Evolutionary conservation across 768 basidiomycete genomes (phyloP).

Genomic region (Lactarius pseudohatsudake): DNA sequence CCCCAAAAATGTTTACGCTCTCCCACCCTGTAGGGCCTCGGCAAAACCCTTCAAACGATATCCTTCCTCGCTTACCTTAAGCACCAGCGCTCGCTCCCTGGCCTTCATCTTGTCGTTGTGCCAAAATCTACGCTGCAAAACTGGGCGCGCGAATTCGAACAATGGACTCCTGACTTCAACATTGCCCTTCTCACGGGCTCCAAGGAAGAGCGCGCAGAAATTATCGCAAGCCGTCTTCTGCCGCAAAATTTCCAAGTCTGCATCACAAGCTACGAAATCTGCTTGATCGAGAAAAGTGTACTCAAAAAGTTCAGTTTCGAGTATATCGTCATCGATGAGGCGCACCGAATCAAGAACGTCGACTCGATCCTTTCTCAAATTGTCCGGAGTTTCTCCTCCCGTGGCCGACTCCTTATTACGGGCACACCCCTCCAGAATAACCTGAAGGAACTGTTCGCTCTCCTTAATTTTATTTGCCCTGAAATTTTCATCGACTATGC

Average conservation of each 20-base stretch:
- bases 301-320: conserved; percentile 96
- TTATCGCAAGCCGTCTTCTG: conserved; percentile 77
- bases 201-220: conserved; percentile 84
- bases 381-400: conserved; percentile 83
- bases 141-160: conserved; percentile 90
- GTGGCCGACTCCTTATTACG: conserved; percentile 91
- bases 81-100: conserved; percentile 68
- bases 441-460: conserved; percentile 89
- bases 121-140: conserved; percentile 99
- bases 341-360: conserved; percentile 98
- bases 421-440: conserved; percentile 98
- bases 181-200: conserved; percentile 79
- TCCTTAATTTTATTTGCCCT: conserved; percentile 94
- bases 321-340: conserved; percentile 98
- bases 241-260: conserved; percentile 90
- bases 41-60: conserved; percentile 98
- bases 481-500: conserved; percentile 91
- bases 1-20: conserved; percentile 16
- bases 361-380: conserved; percentile 95
- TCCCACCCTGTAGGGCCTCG: conserved; percentile 66
- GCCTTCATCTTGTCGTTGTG: conserved; percentile 94
- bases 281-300: conserved; percentile 89
- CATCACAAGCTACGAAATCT: conserved; percentile 96
- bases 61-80: conserved; percentile 95
- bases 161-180: conserved; percentile 89